A percentile compares a stretch with the other conserved stretches of the same genome.
phyloP scores from a whole-genome alignment of 306 rosid genomes.

The Begonia fuchsioides region DNA sequence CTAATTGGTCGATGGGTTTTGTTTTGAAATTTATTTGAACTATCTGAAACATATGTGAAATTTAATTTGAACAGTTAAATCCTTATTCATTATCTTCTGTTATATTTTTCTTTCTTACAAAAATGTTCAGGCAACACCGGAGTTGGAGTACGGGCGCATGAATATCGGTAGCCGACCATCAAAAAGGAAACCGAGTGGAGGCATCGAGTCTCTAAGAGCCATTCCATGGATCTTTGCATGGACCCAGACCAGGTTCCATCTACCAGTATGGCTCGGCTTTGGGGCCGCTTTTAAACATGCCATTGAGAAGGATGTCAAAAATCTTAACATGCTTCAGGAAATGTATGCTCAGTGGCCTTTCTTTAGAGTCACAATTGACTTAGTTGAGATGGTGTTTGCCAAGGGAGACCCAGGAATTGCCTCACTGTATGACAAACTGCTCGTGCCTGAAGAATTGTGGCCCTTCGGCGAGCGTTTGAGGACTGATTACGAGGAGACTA shows the following conservation, averaged over 20 bases:
- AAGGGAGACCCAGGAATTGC: slow-evolving; percentile 96
- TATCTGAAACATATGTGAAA: no score
- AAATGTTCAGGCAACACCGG: slow-evolving; percentile 72
- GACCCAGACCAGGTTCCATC: slow-evolving; percentile 96
- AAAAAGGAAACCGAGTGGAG: slow-evolving; percentile 95
- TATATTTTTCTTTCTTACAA: no score
- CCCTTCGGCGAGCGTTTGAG: slow-evolving; percentile 63
- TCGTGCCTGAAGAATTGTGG: slow-evolving; percentile 57
- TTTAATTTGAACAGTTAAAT: no score
- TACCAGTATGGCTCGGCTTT: slow-evolving; percentile 99
- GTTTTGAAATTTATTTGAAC: no score
- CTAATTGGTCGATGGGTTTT: no score
- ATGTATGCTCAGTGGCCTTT: slow-evolving; percentile 98
- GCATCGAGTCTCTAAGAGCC: slow-evolving; percentile 94
- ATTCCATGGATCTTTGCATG: slow-evolving; percentile 99
- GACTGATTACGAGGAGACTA: slow-evolving; percentile 57
- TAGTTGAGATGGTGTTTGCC: slow-evolving; percentile 97
- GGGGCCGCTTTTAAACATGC: slow-evolving; percentile 72
- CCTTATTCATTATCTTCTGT: no score
- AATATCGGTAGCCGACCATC: slow-evolving; percentile 99
- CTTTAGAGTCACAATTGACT: slow-evolving; percentile 90
- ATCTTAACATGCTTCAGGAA: slow-evolving; percentile 64
- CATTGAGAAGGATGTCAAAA: slow-evolving; percentile 67
- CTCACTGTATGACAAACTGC: slow-evolving; percentile 68
- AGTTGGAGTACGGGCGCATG: slow-evolving; percentile 93